Conservation (phyloP, 2,329 filamentous ascomycete genomes). For the Aureobasidium leucospermi region DNA sequence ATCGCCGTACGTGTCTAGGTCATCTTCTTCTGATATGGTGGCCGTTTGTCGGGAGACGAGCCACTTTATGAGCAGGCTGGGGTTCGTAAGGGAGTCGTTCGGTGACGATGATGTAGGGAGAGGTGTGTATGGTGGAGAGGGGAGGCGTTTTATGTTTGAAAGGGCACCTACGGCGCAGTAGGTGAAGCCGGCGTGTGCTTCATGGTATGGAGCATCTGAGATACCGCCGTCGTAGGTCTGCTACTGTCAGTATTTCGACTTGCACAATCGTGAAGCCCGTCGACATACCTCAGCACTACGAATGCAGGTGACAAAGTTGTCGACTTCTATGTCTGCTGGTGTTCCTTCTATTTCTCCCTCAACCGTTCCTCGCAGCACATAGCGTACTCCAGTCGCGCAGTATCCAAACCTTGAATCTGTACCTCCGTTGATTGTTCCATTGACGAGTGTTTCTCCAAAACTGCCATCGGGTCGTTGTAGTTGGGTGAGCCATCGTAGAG, state of each 20-base stretch:
- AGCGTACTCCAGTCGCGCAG: slow-evolving; percentile 71
- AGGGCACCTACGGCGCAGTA: slow-evolving; percentile 81
- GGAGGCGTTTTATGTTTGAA: slow-evolving; percentile 61
- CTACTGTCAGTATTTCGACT: too few species aligned
- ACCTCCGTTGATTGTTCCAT: slow-evolving; percentile 61
- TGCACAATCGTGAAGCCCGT: slow-evolving; percentile 8
- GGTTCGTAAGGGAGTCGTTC: slow-evolving; percentile 22
- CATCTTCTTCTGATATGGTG: slow-evolving; percentile 36
- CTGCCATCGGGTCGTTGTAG: slow-evolving; percentile 81
- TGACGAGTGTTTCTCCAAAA: slow-evolving; percentile 74
- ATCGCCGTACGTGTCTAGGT: slow-evolving; percentile 27
- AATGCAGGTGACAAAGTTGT: slow-evolving; percentile 63
- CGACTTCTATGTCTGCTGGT: slow-evolving; percentile 64
- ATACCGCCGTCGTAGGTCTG: slow-evolving; percentile 82
- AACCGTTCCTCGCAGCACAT: slow-evolving; percentile 65
- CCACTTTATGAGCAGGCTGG: slow-evolving; percentile 37
- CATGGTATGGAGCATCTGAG: slow-evolving; percentile 67
- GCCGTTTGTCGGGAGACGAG: slow-evolving; percentile 41
- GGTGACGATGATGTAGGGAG: not conserved
- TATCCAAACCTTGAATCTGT: slow-evolving; percentile 85
- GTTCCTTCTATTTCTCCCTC: slow-evolving; percentile 48
- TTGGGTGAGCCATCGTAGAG: slow-evolving; percentile 64
- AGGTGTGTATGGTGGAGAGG: slow-evolving; percentile 16
- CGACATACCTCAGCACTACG: slow-evolving; percentile 45
- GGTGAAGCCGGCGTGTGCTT: slow-evolving; percentile 85